Base-by-base conservation (phyloP, 129 eudicot genomes). In the Flaveria brownii region DNA sequence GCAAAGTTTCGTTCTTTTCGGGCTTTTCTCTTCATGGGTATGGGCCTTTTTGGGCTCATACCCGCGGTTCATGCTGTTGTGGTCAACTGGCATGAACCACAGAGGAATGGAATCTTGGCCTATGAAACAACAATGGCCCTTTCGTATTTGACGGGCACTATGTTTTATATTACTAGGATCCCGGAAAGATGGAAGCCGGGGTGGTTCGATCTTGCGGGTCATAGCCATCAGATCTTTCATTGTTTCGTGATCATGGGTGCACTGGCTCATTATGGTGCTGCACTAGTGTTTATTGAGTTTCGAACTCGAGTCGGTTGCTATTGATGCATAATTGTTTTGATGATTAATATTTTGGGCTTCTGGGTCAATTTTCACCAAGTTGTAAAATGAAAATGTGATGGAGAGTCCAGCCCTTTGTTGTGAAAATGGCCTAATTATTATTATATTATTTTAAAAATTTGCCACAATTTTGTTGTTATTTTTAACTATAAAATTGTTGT, bases 111-210 rank as follows among this genome's bases (percentile, higher is more conserved):
- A 23, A 91, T 88, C 16, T 71, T 94, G 17, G 90, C 87, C 0
- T 94, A 94, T 39, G 98, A 94, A 50, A 36, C 81, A 11, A 77
- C 42, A 30, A 94, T 94, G 98, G 97, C 97, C 1, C 20, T 88
- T 76, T 88, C 93, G 15, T 94, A 94, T 61, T 75, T 91, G 74
- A 83, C 82, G 1, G 98, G 98, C 66, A 86, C 98, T 0, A 73
- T 82, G 84, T 86, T 94, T 66, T 91, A 94, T 46, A 89, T 94
- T 68, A 78, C 81, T 57, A 82, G 96, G 81, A 72, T 94, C 42
- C 98, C 98, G 0, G 98, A 94, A 85, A 80, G 96, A 78, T 93
- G 93, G 92, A 80, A 61, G 81, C 98, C 98, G 1, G 98, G 98
- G 5, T 85, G 86, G 91, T 93, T 93, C 57, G 98, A 93, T 72